phyloP scores from a whole-genome alignment of 306 rosid genomes.

The Phaseolus lunatus region DNA sequence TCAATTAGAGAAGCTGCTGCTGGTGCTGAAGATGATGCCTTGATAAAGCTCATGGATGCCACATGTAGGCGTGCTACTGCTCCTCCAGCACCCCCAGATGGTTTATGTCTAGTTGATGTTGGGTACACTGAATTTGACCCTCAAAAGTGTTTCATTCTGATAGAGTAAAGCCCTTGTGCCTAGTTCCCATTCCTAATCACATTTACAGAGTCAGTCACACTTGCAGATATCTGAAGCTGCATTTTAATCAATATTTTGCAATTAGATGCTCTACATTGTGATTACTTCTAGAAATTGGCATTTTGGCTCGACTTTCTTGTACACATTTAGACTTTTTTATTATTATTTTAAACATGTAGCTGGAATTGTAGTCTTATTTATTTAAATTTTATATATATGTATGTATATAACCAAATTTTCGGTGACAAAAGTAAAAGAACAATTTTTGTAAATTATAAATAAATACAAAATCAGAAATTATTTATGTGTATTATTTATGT shows the following conservation, averaged over 20 bases:
- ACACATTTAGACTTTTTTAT: neutral
- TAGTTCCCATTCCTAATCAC: constrained; percentile 3
- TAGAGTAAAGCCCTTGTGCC: constrained; percentile 40
- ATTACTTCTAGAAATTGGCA: neutral
- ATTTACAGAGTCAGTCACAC: neutral
- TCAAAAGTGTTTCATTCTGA: constrained; percentile 58
- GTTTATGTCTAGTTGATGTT: constrained; percentile 84
- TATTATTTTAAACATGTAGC: constrained; percentile 11
- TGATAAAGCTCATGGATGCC: constrained; percentile 83
- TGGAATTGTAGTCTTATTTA: neutral
- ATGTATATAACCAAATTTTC: too few relatives aligned
- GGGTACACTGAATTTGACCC: constrained; percentile 80
- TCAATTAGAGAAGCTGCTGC: constrained; percentile 94
- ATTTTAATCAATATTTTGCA: constrained; percentile 3
- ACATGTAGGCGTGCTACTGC: constrained; percentile 95
- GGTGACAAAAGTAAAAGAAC: too few relatives aligned
- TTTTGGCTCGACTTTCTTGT: neutral
- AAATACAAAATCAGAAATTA: too few relatives aligned
- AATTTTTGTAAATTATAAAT: too few relatives aligned
- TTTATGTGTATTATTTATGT: too few relatives aligned
- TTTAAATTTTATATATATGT: too few relatives aligned
- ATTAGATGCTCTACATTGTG: constrained; percentile 1
- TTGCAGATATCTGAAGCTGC: neutral
- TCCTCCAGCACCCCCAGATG: constrained; percentile 96
- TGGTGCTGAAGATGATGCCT: constrained; percentile 83